Evolutionary conservation across 441 rosid species (phyloP), one percentile per base, ranked within the genome.

Genomic region (Geranium incanum): DNA sequence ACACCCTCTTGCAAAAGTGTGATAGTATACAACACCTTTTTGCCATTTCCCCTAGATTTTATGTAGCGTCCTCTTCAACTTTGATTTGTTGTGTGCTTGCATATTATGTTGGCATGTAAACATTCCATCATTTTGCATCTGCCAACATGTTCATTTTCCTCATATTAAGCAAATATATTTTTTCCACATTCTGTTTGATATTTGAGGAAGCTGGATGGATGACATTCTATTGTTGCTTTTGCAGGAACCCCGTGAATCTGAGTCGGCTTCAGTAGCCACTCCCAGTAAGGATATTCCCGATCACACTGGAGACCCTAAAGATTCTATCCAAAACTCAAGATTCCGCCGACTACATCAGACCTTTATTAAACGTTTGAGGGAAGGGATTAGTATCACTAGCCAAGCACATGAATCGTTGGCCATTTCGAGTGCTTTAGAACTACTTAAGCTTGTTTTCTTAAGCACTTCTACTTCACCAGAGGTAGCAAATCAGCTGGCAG

Each of bases 401-500:
- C 82, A 86, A 81, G 84, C 93, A 28, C 76, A 78, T 68, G 86
- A 84, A 64, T 86, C 97, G 68, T 81, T 93, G 88, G 97, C 99
- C 5, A 87, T 89, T 83, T 88, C 98, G 69, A 95, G 84, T 86
- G 99, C 98, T 50, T 85, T 88, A 71, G 99, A 95, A 81, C 84
- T 95, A 76, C 83, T 93, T 78, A 95, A 93, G 89, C 93, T 95
- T 41, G 90, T 91, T 68, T 95, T 95, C 70, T 81, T 95, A 87
- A 93, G 91, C 88, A 81, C 85, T 77, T 88, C 96, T 68, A 85
- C 84, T 76, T 85, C 89, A 67, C 80, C 88, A 45, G 86, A 83
- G 69, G 74, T 84, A 78, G 88, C 89, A 79, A 89, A 84, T 81
- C 76, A 87, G 83, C 73, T 95, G 70, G 86, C 87, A 78, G 95